Evolutionary conservation across 495 filamentous ascomycete species (phyloP), one percentile per base, ranked within the genome.

Genomic region (Aeminium ludgeri): DNA sequence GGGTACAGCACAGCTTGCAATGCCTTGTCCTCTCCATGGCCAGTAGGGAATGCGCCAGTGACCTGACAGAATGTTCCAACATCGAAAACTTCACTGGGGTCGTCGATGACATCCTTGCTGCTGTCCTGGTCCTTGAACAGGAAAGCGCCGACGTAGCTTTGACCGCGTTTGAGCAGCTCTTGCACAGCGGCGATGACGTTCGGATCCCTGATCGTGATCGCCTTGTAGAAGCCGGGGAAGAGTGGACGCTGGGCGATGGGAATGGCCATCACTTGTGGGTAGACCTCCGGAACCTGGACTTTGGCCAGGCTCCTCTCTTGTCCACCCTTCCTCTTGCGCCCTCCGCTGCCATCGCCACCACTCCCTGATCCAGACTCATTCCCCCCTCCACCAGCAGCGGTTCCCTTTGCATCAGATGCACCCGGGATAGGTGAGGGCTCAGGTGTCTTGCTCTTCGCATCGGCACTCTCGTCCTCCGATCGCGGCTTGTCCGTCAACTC

Each of bases 181-280:
- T 84, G 74, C 44, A 99, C 91, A 11, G 91, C 91, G 28, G 72
- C 68, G 23, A 82, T 75, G 17, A 99, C 91, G 49, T 84, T 79
- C 4, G 76, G 80, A 56, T 99, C 83, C 46, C 79, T 78, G 39
- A 99, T 86, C 3, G 89, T 96, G 44, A 99, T 82, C 2, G 91
- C 86, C 58, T 99, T 99, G 64, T 99, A 99, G 62, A 94, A 99
- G 0, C 91, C 91, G 0, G 91, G 91, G 60, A 95, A 99, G 1
- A 99, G 63, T 18, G 89, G 91, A 34, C 91, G 73, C 62, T 89
- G 86, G 4, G 82, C 80, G 50, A 99, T 94, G n/a, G 91, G 89
- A 41, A 99, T 87, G 0, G 91, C 91, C 80, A 99, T 86, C 36
- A 99, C 86, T 55, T 96, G 87, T 16, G 91, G 89, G 57, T 99